These are phyloP conservation scores for Globisporangium okanoganense DNA, from an alignment of 352 stramenopile genomes.

Conservation along the genomic window DNA sequence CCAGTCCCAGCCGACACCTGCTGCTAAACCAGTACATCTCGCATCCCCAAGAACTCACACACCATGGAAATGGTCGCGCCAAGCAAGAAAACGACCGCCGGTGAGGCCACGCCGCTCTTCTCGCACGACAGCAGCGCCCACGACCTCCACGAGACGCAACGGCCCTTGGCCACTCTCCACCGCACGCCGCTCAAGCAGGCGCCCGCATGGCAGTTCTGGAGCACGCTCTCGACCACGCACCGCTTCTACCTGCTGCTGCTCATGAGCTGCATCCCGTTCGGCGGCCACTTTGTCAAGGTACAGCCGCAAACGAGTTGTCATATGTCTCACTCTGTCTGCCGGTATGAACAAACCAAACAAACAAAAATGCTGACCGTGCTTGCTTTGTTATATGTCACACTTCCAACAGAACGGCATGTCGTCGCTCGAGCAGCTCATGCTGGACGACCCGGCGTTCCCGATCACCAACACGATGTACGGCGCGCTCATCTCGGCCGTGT, in stretches of 20 bases:
- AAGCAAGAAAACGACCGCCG: conserved; percentile 3
- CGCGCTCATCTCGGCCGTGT: conserved; percentile 73
- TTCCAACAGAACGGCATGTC: conserved; percentile 68
- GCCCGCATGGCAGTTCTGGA: conserved; percentile 68
- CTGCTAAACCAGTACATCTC: not conserved
- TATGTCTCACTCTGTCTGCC: no score
- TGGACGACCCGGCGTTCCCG: conserved; percentile 67
- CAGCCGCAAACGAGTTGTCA: no score
- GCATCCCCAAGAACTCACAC: no score
- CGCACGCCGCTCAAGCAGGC: conserved; percentile 33
- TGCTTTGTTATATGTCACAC: not conserved
- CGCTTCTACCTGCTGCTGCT: conserved; percentile 81
- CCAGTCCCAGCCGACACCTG: not conserved
- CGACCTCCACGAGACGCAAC: not conserved
- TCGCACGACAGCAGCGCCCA: not conserved
- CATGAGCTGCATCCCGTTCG: conserved; percentile 85
- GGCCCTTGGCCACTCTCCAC: not conserved
- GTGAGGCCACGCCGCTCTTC: conserved; percentile 10
- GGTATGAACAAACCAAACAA: no score
- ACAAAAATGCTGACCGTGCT: not conserved
- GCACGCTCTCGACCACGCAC: conserved; percentile 52
- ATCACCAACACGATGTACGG: conserved; percentile 87
- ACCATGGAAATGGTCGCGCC: conserved; percentile 9
- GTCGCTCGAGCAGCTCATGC: conserved; percentile 75
- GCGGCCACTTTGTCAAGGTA: conserved; percentile 84